Conservation (phyloP, 305 asterid genomes). For the Petunia hybrid region DNA sequence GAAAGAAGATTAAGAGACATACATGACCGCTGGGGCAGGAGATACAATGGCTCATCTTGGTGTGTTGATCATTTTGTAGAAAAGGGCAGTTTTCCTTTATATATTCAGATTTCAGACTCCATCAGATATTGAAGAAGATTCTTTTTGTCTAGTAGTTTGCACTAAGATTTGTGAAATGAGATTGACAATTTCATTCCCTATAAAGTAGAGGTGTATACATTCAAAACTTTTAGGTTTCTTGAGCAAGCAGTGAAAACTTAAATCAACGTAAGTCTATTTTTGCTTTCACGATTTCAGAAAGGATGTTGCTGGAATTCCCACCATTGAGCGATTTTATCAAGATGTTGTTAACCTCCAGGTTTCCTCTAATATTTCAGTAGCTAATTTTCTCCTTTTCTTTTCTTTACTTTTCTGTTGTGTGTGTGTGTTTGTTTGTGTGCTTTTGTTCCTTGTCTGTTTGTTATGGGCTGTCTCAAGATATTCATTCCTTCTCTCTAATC, state of each 20-base stretch:
- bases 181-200: neutral
- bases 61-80: neutral
- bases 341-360: conserved; percentile 89
- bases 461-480: neutral
- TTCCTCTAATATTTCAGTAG: conserved; percentile 38
- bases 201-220: neutral
- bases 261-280: neutral
- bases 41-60: neutral
- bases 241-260: neutral
- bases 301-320: conserved; percentile 67
- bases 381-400: neutral
- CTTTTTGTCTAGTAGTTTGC: neutral
- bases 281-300: conserved; percentile 57
- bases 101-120: neutral
- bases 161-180: neutral
- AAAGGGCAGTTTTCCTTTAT: neutral
- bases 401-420: too few relatives aligned
- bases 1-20: neutral
- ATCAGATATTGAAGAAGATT: neutral
- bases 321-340: conserved; percentile 72
- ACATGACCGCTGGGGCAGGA: neutral
- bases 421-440: neutral
- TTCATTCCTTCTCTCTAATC: neutral
- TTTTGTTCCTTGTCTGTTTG: conserved; percentile 2
- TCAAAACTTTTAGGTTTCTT: conserved; percentile 18